phyloP scores from a whole-genome alignment of 768 basidiomycete species.

The Lactifluus piperatus region DNA sequence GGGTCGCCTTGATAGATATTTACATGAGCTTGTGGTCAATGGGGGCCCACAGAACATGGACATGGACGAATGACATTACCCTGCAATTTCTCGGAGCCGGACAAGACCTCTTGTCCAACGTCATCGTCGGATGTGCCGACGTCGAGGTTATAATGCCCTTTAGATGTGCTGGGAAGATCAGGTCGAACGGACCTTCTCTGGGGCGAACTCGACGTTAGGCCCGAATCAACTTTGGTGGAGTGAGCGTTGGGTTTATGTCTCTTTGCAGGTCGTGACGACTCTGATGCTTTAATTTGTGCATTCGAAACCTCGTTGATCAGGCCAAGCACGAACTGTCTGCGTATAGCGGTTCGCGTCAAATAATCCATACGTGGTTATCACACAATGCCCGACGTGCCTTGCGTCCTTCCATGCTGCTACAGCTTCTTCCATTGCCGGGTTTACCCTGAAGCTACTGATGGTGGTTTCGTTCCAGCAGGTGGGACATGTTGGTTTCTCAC shows the following conservation, averaged over 20 bases:
- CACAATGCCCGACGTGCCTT: conserved; percentile 25
- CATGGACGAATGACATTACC: background rate
- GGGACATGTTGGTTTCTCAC: conserved; percentile 31
- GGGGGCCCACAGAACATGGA: background rate
- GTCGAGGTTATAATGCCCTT: background rate
- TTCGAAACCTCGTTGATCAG: background rate
- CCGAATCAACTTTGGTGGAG: background rate
- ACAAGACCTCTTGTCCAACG: background rate
- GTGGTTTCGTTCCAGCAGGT: conserved; percentile 27
- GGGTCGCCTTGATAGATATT: background rate
- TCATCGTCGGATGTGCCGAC: background rate
- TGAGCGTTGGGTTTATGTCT: conserved; percentile 18
- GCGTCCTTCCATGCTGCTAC: conserved; percentile 30
- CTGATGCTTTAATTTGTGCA: background rate
- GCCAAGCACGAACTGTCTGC: conserved; percentile 15
- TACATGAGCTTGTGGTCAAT: background rate
- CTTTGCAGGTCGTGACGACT: conserved; percentile 6
- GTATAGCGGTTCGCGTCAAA: background rate
- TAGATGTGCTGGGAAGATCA: background rate
- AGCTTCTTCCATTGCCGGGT: conserved; percentile 32
- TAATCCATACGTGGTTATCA: background rate
- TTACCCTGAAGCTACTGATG: conserved; percentile 29
- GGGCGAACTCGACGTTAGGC: background rate
- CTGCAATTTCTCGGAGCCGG: background rate
- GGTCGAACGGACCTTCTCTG: background rate